phyloP scores from a whole-genome alignment of 108 stramenopile species.

The Seminavis robusta region DNA sequence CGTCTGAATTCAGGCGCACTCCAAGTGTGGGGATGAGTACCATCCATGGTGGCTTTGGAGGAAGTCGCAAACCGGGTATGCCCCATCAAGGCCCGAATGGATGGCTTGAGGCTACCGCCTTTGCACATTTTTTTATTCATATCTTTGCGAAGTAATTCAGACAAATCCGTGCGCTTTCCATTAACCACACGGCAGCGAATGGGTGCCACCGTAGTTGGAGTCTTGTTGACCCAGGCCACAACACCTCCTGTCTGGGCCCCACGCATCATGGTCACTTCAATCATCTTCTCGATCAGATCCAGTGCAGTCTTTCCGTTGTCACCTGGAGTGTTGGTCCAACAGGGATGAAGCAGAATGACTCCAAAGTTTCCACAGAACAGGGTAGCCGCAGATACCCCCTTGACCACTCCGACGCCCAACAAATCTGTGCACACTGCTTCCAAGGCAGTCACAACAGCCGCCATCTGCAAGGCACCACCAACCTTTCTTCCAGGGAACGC shows the following conservation, averaged over 20 bases:
- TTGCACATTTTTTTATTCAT: constrained; percentile 6
- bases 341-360: constrained; percentile 60
- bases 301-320: constrained; percentile 59
- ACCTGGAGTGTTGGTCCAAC: constrained; percentile 49
- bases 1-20: constrained; percentile 25
- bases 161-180: constrained; percentile 70
- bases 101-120: neutral
- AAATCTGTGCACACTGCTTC: constrained; percentile 69
- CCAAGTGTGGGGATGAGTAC: constrained; percentile 83
- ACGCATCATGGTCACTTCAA: constrained; percentile 84
- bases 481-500: neutral
- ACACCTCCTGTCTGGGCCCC: constrained; percentile 84
- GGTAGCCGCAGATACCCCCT: neutral
- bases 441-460: constrained; percentile 50
- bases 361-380: constrained; percentile 85
- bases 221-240: constrained; percentile 21
- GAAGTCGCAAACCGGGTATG: constrained; percentile 82
- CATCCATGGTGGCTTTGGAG: constrained; percentile 64
- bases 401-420: constrained; percentile 20
- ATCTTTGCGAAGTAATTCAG: constrained; percentile 38
- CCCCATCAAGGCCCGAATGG: constrained; percentile 35
- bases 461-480: constrained; percentile 22
- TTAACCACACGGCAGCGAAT: constrained; percentile 77
- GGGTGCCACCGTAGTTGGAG: constrained; percentile 24
- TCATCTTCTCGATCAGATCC: constrained; percentile 71